phyloP scores from a whole-genome alignment of 73 alveolate species.

The Uronychia binucleata region DNA sequence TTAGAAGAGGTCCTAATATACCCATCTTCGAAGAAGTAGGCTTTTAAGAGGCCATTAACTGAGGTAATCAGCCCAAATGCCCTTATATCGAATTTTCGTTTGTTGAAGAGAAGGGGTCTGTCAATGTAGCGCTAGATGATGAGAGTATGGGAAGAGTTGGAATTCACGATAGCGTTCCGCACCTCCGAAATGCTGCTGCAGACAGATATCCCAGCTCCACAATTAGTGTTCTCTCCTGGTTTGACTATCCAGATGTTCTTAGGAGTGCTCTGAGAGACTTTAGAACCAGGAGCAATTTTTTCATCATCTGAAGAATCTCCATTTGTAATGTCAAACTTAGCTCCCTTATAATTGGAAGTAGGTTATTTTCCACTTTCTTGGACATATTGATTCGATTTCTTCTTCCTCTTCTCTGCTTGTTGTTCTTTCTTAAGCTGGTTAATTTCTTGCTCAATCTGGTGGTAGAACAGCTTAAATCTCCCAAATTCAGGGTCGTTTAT shows the following conservation, averaged over 20 bases:
- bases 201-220: constrained; percentile 60
- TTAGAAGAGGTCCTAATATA: constrained; percentile 73
- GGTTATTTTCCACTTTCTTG: background rate
- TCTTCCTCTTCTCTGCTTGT: background rate
- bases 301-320: background rate
- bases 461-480: constrained; percentile 24
- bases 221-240: constrained; percentile 59
- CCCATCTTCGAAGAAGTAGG: constrained; percentile 79
- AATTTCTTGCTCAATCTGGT: background rate
- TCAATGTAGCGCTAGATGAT: constrained; percentile 75
- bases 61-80: constrained; percentile 70
- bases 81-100: constrained; percentile 80
- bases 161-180: constrained; percentile 9
- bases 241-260: constrained; percentile 73
- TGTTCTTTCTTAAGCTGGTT: background rate
- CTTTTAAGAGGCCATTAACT: constrained; percentile 54
- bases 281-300: too few species aligned
- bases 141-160: constrained; percentile 16
- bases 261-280: background rate
- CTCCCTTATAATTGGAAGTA: background rate
- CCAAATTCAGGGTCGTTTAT: constrained; percentile 15
- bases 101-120: constrained; percentile 69
- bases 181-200: constrained; percentile 25
- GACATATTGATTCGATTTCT: background rate
- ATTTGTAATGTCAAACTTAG: background rate